These are phyloP conservation scores for Discostella pseudostelligera DNA, from an alignment of 108 stramenopile genomes.

Conservation along the genomic window DNA sequence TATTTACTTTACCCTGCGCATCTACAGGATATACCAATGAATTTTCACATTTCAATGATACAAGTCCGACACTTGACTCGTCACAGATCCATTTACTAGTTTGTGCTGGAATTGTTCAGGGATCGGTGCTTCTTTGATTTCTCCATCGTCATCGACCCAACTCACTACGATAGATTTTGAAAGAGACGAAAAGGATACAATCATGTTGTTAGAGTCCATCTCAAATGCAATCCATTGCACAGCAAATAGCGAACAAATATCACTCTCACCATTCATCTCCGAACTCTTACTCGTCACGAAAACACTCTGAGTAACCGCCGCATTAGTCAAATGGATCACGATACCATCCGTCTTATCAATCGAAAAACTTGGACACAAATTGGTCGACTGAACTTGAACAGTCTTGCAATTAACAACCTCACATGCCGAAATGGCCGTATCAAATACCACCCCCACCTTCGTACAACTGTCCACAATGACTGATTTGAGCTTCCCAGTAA, in stretches of 20 bases:
- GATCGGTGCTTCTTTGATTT: constrained; percentile 93
- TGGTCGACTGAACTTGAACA: constrained; percentile 81
- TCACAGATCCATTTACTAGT: constrained; percentile 58
- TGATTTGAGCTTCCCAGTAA: constrained; percentile 93
- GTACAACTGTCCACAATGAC: constrained; percentile 87
- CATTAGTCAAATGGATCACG: constrained; percentile 81
- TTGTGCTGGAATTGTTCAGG: constrained; percentile 96
- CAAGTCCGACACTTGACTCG: constrained; percentile 87
- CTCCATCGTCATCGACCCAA: constrained; percentile 86
- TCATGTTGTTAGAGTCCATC: no score
- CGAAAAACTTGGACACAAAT: constrained; percentile 85
- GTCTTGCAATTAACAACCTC: constrained; percentile 95
- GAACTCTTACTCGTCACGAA: constrained; percentile 90
- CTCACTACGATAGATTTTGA: constrained; percentile 38
- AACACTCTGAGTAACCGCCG: constrained; percentile 58
- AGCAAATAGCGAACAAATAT: background rate
- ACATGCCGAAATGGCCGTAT: constrained; percentile 82
- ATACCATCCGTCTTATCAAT: constrained; percentile 98
- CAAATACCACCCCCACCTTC: constrained; percentile 83
- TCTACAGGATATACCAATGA: background rate
- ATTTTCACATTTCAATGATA: constrained; percentile 60
- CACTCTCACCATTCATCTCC: constrained; percentile 87
- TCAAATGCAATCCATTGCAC: background rate
- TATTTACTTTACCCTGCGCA: no score
- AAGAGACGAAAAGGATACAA: background rate